Evolutionary conservation across 768 basidiomycete species (phyloP).

Genomic region (Arthromyces matolae): DNA sequence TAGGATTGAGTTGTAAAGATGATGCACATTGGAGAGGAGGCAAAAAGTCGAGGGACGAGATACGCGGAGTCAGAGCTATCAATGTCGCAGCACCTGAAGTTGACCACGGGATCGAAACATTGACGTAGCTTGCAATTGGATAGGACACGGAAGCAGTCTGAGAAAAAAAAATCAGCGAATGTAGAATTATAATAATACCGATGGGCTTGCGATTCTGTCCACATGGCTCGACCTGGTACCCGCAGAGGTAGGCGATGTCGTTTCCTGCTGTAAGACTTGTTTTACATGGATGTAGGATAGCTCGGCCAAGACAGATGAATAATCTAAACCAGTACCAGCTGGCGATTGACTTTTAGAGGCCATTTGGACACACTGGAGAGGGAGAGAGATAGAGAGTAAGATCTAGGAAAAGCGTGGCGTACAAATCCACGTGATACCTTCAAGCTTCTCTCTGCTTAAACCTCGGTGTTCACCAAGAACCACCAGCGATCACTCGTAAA

Average conservation of each 20-base stretch:
- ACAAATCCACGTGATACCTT: neutral
- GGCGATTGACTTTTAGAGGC: slow-evolving; percentile 1
- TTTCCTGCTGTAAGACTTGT: neutral
- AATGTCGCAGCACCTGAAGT: neutral
- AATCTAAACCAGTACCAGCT: slow-evolving; percentile 10
- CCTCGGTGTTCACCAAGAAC: neutral
- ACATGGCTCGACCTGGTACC: slow-evolving; percentile 3
- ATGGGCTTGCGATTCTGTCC: slow-evolving; percentile 2
- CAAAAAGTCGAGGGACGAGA: slow-evolving; percentile 11
- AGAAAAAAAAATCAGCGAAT: neutral
- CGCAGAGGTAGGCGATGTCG: neutral
- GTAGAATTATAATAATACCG: neutral
- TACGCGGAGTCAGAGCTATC: neutral
- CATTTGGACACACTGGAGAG: slow-evolving; percentile 5
- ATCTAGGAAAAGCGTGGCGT: neutral
- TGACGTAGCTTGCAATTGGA: slow-evolving; percentile 1
- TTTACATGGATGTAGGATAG: slow-evolving; percentile 3
- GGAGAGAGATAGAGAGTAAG: slow-evolving; percentile 4
- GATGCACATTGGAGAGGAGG: slow-evolving; percentile 35
- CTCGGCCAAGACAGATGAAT: neutral
- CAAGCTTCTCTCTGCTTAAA: neutral
- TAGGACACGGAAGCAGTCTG: slow-evolving; percentile 8
- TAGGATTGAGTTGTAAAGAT: slow-evolving; percentile 35
- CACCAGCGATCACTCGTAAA: too few relatives aligned
- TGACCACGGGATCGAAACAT: neutral